Evolutionary conservation across 164 flowering plant species (phyloP), one percentile per base, ranked within the genome.

Genomic region (Macadamia tetraphylla): DNA sequence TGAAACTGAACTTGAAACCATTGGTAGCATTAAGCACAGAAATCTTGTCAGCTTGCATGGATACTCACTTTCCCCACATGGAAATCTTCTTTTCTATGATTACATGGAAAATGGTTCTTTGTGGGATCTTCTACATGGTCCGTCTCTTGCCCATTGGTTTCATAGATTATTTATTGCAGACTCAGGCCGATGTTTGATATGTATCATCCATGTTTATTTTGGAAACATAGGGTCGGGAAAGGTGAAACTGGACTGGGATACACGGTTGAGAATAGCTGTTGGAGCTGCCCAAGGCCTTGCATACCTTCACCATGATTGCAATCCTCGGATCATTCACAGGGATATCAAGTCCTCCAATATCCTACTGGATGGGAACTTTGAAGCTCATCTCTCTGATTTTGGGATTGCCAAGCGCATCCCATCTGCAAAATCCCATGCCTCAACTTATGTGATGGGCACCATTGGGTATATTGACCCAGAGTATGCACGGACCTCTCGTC

Each of bases 391-490:
- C 30, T 94, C 98, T 18, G 98, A 91, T 78, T 94, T 94, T 76
- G 97, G 98, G 49, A 90, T 87, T 70, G 98, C 97, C 5, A 94
- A 87, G 75, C 73, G 82, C 76, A 81, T 94, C 52, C 80, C 95
- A 6, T 51, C 88, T 18, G 67, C 91, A 0, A 90, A 86, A 72
- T 78, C 92, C 10, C 92, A 94, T 78, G 89, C 97, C 3, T 92
- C 97, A 4, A 94, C 97, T 5, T 86, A 66, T 74, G 92, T 94
- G 59, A 76, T 94, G 71, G 97, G 98, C 32, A 94, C 98, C 29
- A 90, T 94, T 53, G 97, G 98, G 56, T 94, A 94, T 73, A 94
- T 94, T 59, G 98, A 94, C 52, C 98, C 98, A 0, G 98, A 90
- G 70, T 94, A 94, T 81, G 98, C 98, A 9, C 75, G 91, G 11